Evolutionary conservation across 2,329 filamentous ascomycete genomes (phyloP).

Genomic region (Coniella lustricola): DNA sequence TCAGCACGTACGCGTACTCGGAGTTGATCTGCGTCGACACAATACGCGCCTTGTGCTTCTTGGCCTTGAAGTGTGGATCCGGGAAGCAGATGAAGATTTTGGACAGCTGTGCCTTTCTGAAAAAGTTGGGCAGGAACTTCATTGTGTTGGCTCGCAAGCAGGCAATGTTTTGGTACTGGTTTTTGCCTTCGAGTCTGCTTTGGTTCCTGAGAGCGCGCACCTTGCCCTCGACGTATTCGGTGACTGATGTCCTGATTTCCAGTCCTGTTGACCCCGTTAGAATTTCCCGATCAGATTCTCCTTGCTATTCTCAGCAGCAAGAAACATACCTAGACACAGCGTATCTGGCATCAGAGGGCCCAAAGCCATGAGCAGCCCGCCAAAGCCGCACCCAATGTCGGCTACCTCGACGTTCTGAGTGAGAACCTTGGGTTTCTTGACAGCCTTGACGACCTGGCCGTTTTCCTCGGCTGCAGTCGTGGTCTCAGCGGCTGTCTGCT

Average conservation of each 20-base stretch:
- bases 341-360: constrained; percentile 74
- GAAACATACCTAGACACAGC: constrained; percentile 65
- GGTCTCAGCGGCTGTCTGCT: constrained; percentile 16
- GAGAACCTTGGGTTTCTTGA: constrained; percentile 31
- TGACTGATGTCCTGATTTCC: constrained; percentile 86
- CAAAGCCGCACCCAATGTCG: constrained; percentile 96
- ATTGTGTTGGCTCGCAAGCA: constrained; percentile 92
- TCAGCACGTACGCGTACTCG: constrained; percentile 85
- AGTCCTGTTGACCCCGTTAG: too few relatives aligned
- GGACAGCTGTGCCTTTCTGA: constrained; percentile 68
- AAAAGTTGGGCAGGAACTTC: constrained; percentile 99
- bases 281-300: too few relatives aligned
- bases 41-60: constrained; percentile 96
- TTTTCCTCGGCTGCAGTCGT: constrained; percentile 11
- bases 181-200: constrained; percentile 34
- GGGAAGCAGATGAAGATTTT: constrained; percentile 98
- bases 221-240: constrained; percentile 83
- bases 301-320: too few relatives aligned
- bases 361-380: constrained; percentile 80
- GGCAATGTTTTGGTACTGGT: constrained; percentile 74
- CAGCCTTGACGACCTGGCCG: constrained; percentile 10
- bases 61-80: constrained; percentile 94
- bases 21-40: constrained; percentile 82
- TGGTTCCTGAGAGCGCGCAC: constrained; percentile 73
- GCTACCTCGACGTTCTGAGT: constrained; percentile 77